Evolutionary conservation across 768 basidiomycete genomes (phyloP).

Genomic region (Rhodotorula paludigena): DNA sequence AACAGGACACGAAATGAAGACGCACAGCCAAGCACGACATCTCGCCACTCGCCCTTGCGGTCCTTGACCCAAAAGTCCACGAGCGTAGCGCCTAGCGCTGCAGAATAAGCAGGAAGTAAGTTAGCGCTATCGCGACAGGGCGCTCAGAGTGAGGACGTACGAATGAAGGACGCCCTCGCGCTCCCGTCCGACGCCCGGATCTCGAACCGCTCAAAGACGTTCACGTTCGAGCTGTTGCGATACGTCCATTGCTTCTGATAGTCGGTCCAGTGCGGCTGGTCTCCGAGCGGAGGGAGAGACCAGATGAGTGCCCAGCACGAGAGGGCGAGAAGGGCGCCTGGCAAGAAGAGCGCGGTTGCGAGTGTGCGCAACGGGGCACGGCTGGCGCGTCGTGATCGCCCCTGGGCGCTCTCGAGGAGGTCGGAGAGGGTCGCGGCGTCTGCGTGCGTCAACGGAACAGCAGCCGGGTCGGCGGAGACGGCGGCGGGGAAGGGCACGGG

Average conservation of each 20-base stretch:
- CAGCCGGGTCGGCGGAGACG: neutral
- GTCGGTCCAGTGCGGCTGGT: neutral
- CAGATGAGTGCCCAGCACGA: neutral
- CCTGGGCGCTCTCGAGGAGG: too few species aligned
- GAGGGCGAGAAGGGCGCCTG: neutral
- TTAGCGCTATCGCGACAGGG: neutral
- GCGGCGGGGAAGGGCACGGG: neutral
- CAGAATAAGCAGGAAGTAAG: neutral
- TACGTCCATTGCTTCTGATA: neutral
- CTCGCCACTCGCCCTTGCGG: neutral
- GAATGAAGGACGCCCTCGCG: slow-evolving; percentile 8
- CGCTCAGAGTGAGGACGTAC: neutral
- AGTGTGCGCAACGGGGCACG: neutral
- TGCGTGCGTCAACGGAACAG: neutral
- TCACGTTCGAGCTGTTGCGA: slow-evolving; percentile 14
- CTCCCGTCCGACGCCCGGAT: neutral
- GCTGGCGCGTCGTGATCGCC: neutral
- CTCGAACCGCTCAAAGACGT: slow-evolving; percentile 9
- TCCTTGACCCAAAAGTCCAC: slow-evolving; percentile 17
- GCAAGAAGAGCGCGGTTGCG: neutral
- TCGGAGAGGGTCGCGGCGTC: neutral
- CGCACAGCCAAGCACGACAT: slow-evolving; percentile 19
- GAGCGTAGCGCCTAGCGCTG: slow-evolving; percentile 18
- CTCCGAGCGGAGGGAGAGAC: neutral
- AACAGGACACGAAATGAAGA: too few species aligned